Percentiles rank a stretch among this genome's conserved stretches.
Evolutionary conservation across 495 filamentous ascomycete species (phyloP).

Genomic region (Pseudotulostoma volvatum): DNA sequence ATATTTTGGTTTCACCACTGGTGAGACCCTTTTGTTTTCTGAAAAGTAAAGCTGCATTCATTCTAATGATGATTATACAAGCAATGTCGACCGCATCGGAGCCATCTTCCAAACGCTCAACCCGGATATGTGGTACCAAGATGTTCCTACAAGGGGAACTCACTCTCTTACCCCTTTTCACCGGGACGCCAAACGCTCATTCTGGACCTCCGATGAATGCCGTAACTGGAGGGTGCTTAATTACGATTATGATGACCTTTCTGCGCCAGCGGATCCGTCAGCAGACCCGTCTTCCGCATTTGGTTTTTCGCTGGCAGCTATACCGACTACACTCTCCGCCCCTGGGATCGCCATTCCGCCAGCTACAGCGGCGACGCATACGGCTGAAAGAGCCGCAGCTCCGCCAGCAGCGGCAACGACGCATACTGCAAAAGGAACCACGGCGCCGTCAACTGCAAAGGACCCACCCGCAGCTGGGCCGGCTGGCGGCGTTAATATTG

Average conservation of each 20-base stretch:
- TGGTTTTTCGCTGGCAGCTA: neutral
- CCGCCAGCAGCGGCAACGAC: neutral
- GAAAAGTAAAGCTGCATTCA: neutral
- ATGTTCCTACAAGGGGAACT: conserved; percentile 16
- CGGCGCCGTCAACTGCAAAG: neutral
- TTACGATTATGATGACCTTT: neutral
- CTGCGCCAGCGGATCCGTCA: too few relatives aligned
- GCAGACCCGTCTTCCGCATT: neutral
- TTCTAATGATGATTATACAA: neutral
- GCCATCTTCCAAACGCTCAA: conserved; percentile 59
- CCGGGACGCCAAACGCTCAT: conserved; percentile 11
- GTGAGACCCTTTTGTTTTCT: conserved; percentile 1
- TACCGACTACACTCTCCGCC: neutral
- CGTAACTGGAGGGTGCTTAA: neutral
- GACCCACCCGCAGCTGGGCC: neutral
- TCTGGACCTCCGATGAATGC: conserved; percentile 20
- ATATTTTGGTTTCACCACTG: conserved; percentile 35
- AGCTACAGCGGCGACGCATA: neutral
- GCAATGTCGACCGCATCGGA: conserved; percentile 46
- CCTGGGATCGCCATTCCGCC: neutral
- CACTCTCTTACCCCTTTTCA: conserved; percentile 26
- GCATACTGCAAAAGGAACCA: neutral
- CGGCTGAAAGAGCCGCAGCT: too few relatives aligned
- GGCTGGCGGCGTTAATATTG: neutral
- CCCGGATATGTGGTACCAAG: conserved; percentile 40